phyloP scores from a whole-genome alignment of 2,329 filamentous ascomycete genomes.

The Apiospora marii region DNA sequence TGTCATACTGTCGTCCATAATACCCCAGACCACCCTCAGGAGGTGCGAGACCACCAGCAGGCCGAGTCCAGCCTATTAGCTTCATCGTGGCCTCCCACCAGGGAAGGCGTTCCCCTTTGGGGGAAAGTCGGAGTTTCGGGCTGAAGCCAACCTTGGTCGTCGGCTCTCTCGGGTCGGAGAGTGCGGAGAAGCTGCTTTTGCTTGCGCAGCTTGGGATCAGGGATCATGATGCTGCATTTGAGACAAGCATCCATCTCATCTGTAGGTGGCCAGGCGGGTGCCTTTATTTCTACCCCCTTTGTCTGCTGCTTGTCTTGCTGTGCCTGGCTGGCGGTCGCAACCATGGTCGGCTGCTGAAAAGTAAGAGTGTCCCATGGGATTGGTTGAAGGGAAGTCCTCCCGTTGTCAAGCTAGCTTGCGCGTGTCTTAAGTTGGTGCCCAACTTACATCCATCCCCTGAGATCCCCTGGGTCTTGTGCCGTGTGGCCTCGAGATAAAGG shows the following conservation, averaged over 20 bases:
- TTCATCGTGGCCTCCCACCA: not conserved
- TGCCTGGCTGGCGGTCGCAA: not conserved
- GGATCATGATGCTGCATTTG: not conserved
- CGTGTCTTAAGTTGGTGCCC: not conserved
- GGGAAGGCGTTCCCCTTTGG: not conserved
- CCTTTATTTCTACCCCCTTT: not conserved
- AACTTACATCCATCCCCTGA: not conserved
- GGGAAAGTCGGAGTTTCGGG: constrained; percentile 8
- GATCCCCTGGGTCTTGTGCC: not conserved
- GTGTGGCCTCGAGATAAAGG: not conserved
- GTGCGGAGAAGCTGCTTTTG: not conserved
- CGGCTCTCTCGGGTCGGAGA: constrained; percentile 8
- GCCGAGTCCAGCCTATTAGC: not conserved
- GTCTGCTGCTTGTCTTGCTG: not conserved
- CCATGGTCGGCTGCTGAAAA: not conserved
- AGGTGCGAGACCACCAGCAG: not conserved
- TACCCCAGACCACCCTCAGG: not conserved
- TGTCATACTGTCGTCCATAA: not conserved
- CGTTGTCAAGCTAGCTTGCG: not conserved
- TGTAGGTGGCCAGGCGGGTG: constrained; percentile 2
- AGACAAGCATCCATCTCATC: constrained; percentile 1
- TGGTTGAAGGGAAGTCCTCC: not conserved
- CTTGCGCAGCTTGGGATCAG: not conserved
- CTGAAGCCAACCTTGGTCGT: not conserved
- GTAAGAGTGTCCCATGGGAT: not conserved